A percentile compares a stretch with the other conserved stretches of the same genome.
These are phyloP conservation scores for Coemansia sp. DNA, from an alignment of 192 early-diverging fungal genomes.

Conservation along the genomic window DNA sequence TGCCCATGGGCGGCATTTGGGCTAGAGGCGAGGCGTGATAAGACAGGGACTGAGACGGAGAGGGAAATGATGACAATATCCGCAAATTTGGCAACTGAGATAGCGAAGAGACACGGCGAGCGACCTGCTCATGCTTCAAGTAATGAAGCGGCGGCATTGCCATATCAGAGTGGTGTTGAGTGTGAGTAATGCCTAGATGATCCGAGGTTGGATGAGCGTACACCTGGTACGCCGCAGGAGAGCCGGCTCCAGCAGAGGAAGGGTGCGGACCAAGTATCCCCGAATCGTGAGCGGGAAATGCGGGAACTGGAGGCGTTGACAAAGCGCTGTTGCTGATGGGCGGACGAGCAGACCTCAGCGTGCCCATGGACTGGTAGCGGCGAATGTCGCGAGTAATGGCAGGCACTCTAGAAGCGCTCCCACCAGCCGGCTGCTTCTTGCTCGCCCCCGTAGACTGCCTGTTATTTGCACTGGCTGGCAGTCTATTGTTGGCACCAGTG, in stretches of 20 bases:
- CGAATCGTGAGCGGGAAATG: not conserved
- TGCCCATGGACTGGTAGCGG: conserved; percentile 49
- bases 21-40: conserved; percentile 18
- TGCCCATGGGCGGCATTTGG: conserved; percentile 16
- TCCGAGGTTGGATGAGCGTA: not conserved
- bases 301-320: not conserved
- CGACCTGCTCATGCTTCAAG: conserved; percentile 30
- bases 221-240: not conserved
- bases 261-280: not conserved
- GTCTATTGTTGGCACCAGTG: conserved; percentile 11
- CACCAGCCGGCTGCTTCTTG: not conserved
- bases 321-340: not conserved
- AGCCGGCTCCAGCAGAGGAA: not conserved
- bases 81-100: conserved; percentile 41
- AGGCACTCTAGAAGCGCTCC: not conserved
- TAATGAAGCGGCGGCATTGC: conserved; percentile 26
- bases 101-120: conserved; percentile 43
- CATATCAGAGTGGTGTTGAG: not conserved
- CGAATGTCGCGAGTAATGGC: conserved; percentile 19
- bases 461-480: not conserved
- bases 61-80: not conserved
- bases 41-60: not conserved
- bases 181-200: not conserved
- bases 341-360: conserved; percentile 17
- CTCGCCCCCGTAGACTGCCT: not conserved